Evolutionary conservation across 805 yeast species (phyloP).

Genomic region (Candida parachauliodes): DNA sequence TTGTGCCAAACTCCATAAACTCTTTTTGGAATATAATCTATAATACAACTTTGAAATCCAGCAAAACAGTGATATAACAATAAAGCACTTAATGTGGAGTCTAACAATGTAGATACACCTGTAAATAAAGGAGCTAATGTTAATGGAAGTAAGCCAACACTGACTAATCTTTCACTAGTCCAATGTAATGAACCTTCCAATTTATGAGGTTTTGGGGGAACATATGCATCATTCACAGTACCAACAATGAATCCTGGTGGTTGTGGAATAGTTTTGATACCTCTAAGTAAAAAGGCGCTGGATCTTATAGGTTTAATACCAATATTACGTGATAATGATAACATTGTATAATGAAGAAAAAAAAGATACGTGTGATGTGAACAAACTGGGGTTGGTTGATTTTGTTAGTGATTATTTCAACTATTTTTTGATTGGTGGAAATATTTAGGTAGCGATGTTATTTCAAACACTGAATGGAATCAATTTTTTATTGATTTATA

Average conservation of each 20-base stretch:
- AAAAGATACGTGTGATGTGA: background rate
- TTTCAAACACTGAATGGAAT: no score
- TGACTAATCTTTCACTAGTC: slow-evolving; percentile 63
- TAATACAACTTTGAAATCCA: slow-evolving; percentile 75
- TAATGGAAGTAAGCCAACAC: slow-evolving; percentile 62
- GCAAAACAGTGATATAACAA: slow-evolving; percentile 62
- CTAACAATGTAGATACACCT: slow-evolving; percentile 50
- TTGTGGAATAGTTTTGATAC: slow-evolving; percentile 52
- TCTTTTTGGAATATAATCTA: slow-evolving; percentile 74
- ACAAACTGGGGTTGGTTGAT: slow-evolving; percentile 7
- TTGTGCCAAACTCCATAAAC: slow-evolving; percentile 66
- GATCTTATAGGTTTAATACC: background rate
- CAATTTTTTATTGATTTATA: background rate
- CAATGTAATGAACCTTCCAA: slow-evolving; percentile 71
- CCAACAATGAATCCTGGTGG: slow-evolving; percentile 76
- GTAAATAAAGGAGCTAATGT: slow-evolving; percentile 57
- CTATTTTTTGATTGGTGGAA: slow-evolving; percentile 3
- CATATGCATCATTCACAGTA: slow-evolving; percentile 67
- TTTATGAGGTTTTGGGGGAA: slow-evolving; percentile 53
- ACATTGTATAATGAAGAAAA: background rate
- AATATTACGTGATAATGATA: slow-evolving; percentile 4
- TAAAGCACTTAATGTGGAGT: slow-evolving; percentile 52
- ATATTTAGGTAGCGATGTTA: no score
- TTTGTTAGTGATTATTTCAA: background rate
- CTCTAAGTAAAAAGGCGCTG: slow-evolving; percentile 21